Evolutionary conservation across 1,284 basidiomycete genomes (phyloP).

Genomic region (Marasmius sp.): DNA sequence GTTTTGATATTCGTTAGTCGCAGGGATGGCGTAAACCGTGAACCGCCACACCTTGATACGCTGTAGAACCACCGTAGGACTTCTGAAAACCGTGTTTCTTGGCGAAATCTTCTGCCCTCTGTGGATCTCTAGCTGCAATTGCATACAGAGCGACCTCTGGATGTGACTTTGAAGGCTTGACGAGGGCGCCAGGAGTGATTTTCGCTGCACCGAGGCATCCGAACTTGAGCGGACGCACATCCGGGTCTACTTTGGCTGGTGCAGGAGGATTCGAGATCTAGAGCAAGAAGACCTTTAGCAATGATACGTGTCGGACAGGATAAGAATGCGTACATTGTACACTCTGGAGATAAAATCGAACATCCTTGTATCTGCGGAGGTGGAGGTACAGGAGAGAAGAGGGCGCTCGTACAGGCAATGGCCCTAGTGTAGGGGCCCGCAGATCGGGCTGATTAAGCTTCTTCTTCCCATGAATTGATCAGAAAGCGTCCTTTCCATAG

Average conservation of each 20-base stretch:
- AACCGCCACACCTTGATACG: slow-evolving; percentile 42
- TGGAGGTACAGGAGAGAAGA: no score
- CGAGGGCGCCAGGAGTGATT: slow-evolving; percentile 47
- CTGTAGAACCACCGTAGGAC: slow-evolving; percentile 36
- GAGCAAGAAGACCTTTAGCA: not conserved
- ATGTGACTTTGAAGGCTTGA: slow-evolving; percentile 49
- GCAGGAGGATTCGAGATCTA: slow-evolving; percentile 5
- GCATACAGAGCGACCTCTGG: slow-evolving; percentile 50
- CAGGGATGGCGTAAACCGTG: not conserved
- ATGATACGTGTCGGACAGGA: no score
- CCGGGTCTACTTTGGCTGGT: not conserved
- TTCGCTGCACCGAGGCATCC: slow-evolving; percentile 48
- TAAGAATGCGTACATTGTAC: no score
- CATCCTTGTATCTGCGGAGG: no score
- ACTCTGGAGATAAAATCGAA: no score
- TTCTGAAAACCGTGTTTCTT: slow-evolving; percentile 48
- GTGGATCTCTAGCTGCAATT: slow-evolving; percentile 51
- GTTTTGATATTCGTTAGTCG: not conserved
- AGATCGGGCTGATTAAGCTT: no score
- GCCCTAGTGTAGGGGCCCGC: no score
- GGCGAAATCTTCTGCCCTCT: slow-evolving; percentile 43
- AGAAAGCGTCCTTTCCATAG: no score
- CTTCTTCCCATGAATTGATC: no score
- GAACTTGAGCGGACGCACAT: slow-evolving; percentile 24
- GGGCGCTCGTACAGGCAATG: no score